phyloP scores from a whole-genome alignment of 208 protist species.

The Trypanosoma vivax region DNA sequence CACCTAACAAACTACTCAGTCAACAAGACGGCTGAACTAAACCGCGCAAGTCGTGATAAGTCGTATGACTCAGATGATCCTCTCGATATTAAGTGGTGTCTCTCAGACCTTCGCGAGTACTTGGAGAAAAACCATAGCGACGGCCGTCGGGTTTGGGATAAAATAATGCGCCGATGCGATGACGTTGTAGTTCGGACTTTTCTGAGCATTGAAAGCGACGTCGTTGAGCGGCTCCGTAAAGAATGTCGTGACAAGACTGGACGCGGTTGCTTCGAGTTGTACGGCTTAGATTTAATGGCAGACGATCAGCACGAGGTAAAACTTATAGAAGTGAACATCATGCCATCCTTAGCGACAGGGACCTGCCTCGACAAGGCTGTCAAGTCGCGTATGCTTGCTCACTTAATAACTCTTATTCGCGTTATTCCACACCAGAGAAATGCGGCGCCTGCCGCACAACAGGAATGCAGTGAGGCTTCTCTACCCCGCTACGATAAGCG shows the following conservation, averaged over 20 bases:
- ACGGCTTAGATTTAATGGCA: conserved; percentile 84
- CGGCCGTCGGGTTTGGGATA: conserved; percentile 47
- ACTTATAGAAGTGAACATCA: conserved; percentile 91
- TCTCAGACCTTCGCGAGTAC: conserved; percentile 70
- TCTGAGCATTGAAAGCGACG: conserved; percentile 81
- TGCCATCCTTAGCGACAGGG: conserved; percentile 85
- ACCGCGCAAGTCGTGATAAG: conserved; percentile 51
- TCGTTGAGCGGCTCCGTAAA: conserved; percentile 54
- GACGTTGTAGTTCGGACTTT: conserved; percentile 90
- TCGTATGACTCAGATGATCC: conserved; percentile 61
- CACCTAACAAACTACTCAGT: conserved; percentile 97
- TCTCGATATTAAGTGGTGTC: conserved; percentile 88
- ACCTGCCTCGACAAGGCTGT: conserved; percentile 82
- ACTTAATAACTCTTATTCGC: conserved; percentile 80
- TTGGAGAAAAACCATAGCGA: conserved; percentile 43
- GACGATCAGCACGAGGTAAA: conserved; percentile 68
- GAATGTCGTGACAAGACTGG: conserved; percentile 63
- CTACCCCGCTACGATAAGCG: conserved; percentile 25
- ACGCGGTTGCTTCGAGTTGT: conserved; percentile 89
- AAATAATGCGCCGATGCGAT: conserved; percentile 58
- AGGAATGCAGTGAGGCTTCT: conserved; percentile 5
- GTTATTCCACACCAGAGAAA: conserved; percentile 67
- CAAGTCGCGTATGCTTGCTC: conserved; percentile 81
- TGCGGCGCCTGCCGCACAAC: conserved; percentile 1
- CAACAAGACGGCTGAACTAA: conserved; percentile 90